A percentile compares a stretch with the other conserved stretches of the same genome.
Evolutionary conservation across 2,329 filamentous ascomycete genomes (phyloP).

Genomic region (Cadophora malorum): DNA sequence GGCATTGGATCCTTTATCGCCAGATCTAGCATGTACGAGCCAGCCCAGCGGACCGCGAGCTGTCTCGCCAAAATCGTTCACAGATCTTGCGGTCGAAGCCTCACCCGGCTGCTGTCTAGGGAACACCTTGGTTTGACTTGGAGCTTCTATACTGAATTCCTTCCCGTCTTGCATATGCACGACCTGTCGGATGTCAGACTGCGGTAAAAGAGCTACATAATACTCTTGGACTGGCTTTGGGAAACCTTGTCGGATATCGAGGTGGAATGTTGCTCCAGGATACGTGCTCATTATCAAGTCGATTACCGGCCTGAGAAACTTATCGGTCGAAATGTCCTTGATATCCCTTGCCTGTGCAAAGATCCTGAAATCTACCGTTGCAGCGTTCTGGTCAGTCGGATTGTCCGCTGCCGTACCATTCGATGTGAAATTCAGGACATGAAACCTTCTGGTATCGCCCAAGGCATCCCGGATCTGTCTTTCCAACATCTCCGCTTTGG

Average conservation of each 20-base stretch:
- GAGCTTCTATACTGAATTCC: conserved; percentile 25
- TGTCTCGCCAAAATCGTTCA: conserved; percentile 40
- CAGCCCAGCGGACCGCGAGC: conserved; percentile 43
- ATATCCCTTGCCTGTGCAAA: conserved; percentile 54
- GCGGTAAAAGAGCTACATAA: conserved; percentile 41
- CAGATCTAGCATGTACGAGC: conserved; percentile 47
- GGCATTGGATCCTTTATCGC: conserved; percentile 49
- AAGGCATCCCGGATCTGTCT: conserved; percentile 47
- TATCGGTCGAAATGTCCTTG: conserved; percentile 43
- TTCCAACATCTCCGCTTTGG: conserved; percentile 53
- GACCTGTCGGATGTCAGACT: conserved; percentile 36
- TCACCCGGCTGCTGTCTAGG: conserved; percentile 34
- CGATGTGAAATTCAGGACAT: conserved; percentile 46
- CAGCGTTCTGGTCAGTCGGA: conserved; percentile 52
- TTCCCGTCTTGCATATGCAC: conserved; percentile 42
- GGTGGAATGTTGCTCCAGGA: conserved; percentile 50
- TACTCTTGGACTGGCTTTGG: conserved; percentile 42
- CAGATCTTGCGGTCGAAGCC: conserved; percentile 23
- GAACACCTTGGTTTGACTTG: conserved; percentile 23
- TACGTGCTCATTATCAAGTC: conserved; percentile 51
- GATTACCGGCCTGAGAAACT: conserved; percentile 50
- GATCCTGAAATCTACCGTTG: conserved; percentile 55
- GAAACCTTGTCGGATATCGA: conserved; percentile 50
- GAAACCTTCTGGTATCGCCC: conserved; percentile 45
- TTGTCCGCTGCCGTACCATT: conserved; percentile 50